Base-by-base conservation (phyloP, 177 flowering plant genomes). In the Telopea speciosissima region DNA sequence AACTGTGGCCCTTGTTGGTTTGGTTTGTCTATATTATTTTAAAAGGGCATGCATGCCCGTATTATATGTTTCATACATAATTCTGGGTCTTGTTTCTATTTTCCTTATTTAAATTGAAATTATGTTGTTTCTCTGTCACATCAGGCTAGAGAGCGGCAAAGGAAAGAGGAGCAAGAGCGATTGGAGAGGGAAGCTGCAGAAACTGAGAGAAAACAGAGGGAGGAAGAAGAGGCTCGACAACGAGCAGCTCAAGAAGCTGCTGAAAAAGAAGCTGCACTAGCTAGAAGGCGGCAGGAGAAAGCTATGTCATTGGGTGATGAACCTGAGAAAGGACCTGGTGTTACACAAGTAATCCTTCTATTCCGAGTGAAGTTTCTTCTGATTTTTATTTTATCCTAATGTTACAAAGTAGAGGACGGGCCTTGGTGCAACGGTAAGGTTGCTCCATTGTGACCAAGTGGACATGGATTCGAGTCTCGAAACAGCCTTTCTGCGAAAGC, bases 281-380 rank as follows among this genome's bases (percentile, higher is more conserved):
- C 86, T 70, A 88, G 84, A 82, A 76, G 88, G 75, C 86, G 94
- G 56, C 83, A 95, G 75, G 90, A 91, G 83, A 95, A 95, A 81
- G 93, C 92, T 62, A 49, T 80, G 68, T 82, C 93, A 49, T 85
- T 95, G 66, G 99, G 98, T 22, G 77, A 79, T 63, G 99, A 95
- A 84, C 99, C 99, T 68, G 93, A 83, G 67, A 95, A 95, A 79
- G 98, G 98, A 61, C 95, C 97, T 22, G 76, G 86, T 81, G 92
- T 90, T 61, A 93, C 97, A 74, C 93, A 83, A 70, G 99, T 95
- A 86, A 81, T 62, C 58, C 36, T 33, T 52, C 22, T 19, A 1
- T 54, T 58, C 23, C n/a, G 1, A 49, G 3, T 49, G 14, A 11
- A 12, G 54, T 16, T 16, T 49, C 19, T 49, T 49, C 54, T 44